Conservation (phyloP, 164 flowering plant species). For the Aristolochia fimbriata region DNA sequence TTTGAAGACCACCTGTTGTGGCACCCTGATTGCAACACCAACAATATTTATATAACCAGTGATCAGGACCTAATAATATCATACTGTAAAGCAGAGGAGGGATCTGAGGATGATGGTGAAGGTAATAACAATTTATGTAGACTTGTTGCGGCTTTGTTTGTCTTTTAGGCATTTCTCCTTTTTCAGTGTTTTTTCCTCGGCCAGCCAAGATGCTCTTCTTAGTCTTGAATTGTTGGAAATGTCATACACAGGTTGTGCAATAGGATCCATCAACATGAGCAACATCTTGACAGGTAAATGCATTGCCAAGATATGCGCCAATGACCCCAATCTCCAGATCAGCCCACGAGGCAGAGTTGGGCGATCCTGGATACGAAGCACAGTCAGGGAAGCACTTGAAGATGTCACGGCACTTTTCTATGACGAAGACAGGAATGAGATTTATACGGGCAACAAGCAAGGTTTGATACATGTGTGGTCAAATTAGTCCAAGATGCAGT, state of each 20-base stretch:
- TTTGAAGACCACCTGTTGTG: conserved; percentile 95
- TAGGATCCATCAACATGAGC: conserved; percentile 89
- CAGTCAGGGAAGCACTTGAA: conserved; percentile 80
- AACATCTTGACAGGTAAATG: conserved; percentile 92
- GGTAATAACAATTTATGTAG: conserved; percentile 48
- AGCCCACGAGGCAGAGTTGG: conserved; percentile 24
- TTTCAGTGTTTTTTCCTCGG: too few species aligned
- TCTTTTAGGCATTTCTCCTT: too few species aligned
- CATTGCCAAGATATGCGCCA: conserved; percentile 68
- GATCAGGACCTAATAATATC: conserved; percentile 99
- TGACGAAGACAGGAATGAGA: conserved; percentile 92
- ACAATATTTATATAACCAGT: conserved; percentile 95
- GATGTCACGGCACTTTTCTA: conserved; percentile 95
- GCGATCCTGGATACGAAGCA: conserved; percentile 33
- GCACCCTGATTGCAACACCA: conserved; percentile 98
- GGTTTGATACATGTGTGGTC: conserved; percentile 96
- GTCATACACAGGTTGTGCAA: conserved; percentile 23
- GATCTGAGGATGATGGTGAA: conserved; percentile 60
- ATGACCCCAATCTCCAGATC: conserved; percentile 28
- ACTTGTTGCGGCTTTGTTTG: too few species aligned
- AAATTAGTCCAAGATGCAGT: conserved; percentile 22
- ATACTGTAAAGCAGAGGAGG: conserved; percentile 81
- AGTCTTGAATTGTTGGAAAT: too few species aligned
- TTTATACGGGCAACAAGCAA: conserved; percentile 78
- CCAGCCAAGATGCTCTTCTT: too few species aligned